Evolutionary conservation across 495 filamentous ascomycete species (phyloP), one percentile per base, ranked within the genome.

Genomic region (Daldinia vernicosa): DNA sequence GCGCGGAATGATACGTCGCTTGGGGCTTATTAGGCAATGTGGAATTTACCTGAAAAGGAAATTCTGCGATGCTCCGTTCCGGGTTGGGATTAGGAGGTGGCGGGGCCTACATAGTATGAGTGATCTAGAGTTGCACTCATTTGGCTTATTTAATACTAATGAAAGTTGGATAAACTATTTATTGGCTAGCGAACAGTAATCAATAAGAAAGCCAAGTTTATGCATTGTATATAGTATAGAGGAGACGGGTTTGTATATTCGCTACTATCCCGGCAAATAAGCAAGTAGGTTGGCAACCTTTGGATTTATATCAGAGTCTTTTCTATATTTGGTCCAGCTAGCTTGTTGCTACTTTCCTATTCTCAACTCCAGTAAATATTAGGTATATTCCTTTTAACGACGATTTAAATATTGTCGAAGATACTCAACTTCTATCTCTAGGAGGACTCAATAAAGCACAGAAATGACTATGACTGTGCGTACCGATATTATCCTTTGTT

Each of bases 1-100:
- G 50, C 33, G 35, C 17, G 30, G 26, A 22, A 15, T 24, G 37
- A 39, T 30, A 55, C 27, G 17, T 24, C 8, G 32, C 37, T 39
- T n/a, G 43, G 53, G 62, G 9, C 6, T 39, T 33, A 61, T 73
- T 65, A 64, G 70, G 59, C 63, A 67, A 33, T 43, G 60, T 47
- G 26, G 39, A 24, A 56, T 71, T 69, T 66, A 60, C 63, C 64
- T 70, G 63, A 69, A 76, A 43, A 58, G 57, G 61, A 47, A 60
- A 51, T 27, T 19, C 17, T 17, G 43, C 6, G 1, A 19, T 15
- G 53, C 63, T 76, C 74, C 67, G 74, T 63, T 74, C 71, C 67
- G 24, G 15, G 61, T 71, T 67, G 33, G 71, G 74, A 15, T 26
- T 37, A 57, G 33, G 54, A 37, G 54, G 19, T 37, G 33, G 54